phyloP scores from a whole-genome alignment of 441 rosid genomes.

The Euphorbia schlechtendalii region DNA sequence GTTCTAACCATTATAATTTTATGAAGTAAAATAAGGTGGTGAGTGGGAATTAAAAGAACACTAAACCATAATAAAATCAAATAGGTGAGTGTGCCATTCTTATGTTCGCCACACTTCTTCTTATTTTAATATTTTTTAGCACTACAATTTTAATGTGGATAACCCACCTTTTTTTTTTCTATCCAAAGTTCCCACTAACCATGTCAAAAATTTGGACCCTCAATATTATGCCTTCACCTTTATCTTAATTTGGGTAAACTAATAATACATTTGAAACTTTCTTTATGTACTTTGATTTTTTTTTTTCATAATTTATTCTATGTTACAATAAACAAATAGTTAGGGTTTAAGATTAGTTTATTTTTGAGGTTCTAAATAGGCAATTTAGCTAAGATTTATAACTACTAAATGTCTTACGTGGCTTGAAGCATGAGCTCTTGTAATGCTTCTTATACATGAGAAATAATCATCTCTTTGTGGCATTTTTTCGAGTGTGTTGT shows the following conservation, averaged over 20 bases:
- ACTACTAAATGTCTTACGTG: too few species aligned
- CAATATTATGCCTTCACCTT: slow-evolving; percentile 6
- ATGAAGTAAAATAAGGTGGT: background rate
- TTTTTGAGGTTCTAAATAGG: too few species aligned
- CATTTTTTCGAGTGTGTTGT: too few species aligned
- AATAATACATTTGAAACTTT: background rate
- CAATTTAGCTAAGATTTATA: too few species aligned
- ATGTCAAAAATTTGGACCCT: slow-evolving; percentile 6
- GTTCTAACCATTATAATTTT: background rate
- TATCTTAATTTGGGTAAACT: background rate
- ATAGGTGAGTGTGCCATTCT: slow-evolving; percentile 25
- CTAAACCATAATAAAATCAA: slow-evolving; percentile 11
- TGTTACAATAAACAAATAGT: too few species aligned
- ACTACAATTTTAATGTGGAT: slow-evolving; percentile 12
- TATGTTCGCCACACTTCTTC: slow-evolving; percentile 30
- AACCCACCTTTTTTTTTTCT: slow-evolving; percentile 20
- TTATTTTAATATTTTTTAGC: slow-evolving; percentile 7
- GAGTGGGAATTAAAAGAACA: background rate
- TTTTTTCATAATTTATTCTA: too few species aligned
- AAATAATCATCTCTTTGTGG: too few species aligned
- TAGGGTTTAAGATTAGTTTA: too few species aligned
- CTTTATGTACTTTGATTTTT: too few species aligned
- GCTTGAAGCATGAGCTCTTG: too few species aligned
- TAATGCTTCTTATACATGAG: too few species aligned
- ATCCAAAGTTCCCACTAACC: slow-evolving; percentile 15